Base-by-base conservation (phyloP, 441 rosid species). In the Corymbia calophylla region DNA sequence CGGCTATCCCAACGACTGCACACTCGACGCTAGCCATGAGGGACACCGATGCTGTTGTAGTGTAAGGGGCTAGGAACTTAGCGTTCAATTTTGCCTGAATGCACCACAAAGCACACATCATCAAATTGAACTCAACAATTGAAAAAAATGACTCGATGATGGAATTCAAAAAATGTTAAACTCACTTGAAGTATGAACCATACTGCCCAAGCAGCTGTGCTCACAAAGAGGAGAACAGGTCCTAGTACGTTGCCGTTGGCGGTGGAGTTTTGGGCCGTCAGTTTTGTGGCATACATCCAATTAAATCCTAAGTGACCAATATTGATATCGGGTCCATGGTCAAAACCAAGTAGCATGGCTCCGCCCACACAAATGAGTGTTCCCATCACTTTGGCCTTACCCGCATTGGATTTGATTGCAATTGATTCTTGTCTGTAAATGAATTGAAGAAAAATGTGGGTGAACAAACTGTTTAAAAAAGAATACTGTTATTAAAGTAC, bases 331-430 rank as follows among this genome's bases (percentile, higher is more conserved):
- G 92, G 92, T 49, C 98, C 98, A 89, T 95, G 99, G 93, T 96
- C 97, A 86, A 97, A 98, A 3, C 97, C 95, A 81, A 97, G 92
- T 86, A 98, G 51, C 99, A 97, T 98, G 19, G 99, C 99, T 86
- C 99, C 98, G 8, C 94, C 94, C 31, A 97, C 97, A 86, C 99
- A 98, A 10, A 94, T 86, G 32, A 91, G 5, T 27, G 98, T 97
- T 32, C 99, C 99, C 2, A 94, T 29, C 88, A 95, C 93, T 91
- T 97, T 98, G 2, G 99, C 99, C 91, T 95, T 95, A 86, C 98
- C 97, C 8, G 96, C 93, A 60, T 87, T 80, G 17, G 89, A 95
- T 91, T 90, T 96, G 17, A 95, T 93, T 81, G 93, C 92, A 56
- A 95, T 93, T 3, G 87, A 87, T 93, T 98, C 99, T 94, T 97